Percentiles rank a stretch among this genome's conserved stretches.
phyloP scores from a whole-genome alignment of 2,329 filamentous ascomycete genomes.

The Diplodia intermedia region DNA sequence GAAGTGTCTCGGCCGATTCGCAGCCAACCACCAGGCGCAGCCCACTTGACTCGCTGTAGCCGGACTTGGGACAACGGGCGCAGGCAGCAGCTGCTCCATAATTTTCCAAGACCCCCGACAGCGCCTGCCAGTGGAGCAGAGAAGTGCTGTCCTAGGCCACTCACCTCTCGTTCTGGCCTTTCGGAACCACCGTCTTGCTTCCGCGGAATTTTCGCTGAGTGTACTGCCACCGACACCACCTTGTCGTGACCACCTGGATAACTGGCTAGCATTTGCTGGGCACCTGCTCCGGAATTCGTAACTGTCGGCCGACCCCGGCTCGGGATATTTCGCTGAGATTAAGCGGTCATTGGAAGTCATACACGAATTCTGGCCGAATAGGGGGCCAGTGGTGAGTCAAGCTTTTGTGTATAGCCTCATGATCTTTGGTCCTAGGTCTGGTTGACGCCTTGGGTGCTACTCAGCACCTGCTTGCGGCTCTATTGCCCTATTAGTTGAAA shows the following conservation, averaged over 20 bases:
- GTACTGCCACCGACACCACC: background rate
- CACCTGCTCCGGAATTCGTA: conserved; percentile 4
- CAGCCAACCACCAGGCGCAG: conserved; percentile 5
- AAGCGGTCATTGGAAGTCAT: background rate
- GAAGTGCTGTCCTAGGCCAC: background rate
- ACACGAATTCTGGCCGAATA: background rate
- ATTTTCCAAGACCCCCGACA: background rate
- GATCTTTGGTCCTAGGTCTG: background rate
- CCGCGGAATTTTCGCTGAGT: conserved; percentile 12
- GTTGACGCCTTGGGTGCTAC: background rate
- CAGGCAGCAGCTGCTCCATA: conserved; percentile 26
- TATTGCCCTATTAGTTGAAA: background rate
- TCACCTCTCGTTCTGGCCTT: background rate
- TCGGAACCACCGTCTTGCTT: conserved; percentile 6
- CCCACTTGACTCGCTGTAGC: background rate
- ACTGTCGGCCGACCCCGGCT: conserved; percentile 29
- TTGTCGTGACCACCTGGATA: background rate
- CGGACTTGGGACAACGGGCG: background rate
- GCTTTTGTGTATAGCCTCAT: conserved; percentile 14
- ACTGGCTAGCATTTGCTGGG: background rate
- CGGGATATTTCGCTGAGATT: background rate
- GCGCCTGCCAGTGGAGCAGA: conserved; percentile 9
- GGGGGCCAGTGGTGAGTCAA: conserved; percentile 9
- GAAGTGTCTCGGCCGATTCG: conserved; percentile 6
- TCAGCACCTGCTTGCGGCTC: conserved; percentile 1